Conservation (phyloP, 768 basidiomycete species). For the Hemileccinum rubropunctum region DNA sequence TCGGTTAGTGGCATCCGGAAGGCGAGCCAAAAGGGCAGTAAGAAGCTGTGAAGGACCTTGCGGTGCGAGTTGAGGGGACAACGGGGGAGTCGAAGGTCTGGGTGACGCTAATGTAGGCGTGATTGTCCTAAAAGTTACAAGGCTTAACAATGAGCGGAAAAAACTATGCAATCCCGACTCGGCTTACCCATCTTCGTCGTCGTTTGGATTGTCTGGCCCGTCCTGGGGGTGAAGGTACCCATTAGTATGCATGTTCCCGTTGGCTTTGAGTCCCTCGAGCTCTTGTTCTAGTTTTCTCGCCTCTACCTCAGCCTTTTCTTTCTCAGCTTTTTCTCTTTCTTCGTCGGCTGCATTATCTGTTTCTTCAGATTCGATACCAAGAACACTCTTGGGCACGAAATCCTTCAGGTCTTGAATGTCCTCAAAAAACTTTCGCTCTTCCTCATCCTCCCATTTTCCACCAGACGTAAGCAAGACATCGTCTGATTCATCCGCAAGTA, state of each 20-base stretch:
- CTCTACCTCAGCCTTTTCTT: slow-evolving; percentile 58
- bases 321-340: slow-evolving; percentile 49
- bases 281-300: slow-evolving; percentile 77
- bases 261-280: slow-evolving; percentile 56
- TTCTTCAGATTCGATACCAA: slow-evolving; percentile 59
- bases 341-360: slow-evolving; percentile 43
- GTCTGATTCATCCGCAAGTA: slow-evolving; percentile 54
- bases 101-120: slow-evolving; percentile 73
- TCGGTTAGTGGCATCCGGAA: slow-evolving; percentile 93
- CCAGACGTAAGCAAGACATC: slow-evolving; percentile 48
- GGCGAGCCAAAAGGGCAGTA: slow-evolving; percentile 82
- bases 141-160: slow-evolving; percentile 36
- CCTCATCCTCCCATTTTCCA: slow-evolving; percentile 98
- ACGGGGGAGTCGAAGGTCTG: slow-evolving; percentile 54
- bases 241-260: slow-evolving; percentile 27
- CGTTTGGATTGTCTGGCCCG: slow-evolving; percentile 18
- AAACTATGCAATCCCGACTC: not conserved
- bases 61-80: slow-evolving; percentile 71
- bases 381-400: slow-evolving; percentile 83
- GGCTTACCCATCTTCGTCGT: slow-evolving; percentile 31
- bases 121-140: slow-evolving; percentile 36
- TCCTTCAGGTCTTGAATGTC: slow-evolving; percentile 90
- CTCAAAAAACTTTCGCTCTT: slow-evolving; percentile 91
- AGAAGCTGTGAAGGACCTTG: slow-evolving; percentile 93
- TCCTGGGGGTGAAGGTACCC: slow-evolving; percentile 12